These are phyloP conservation scores for Diplodia seriata DNA, from an alignment of 2,329 filamentous ascomycete genomes.

Conservation along the genomic window DNA sequence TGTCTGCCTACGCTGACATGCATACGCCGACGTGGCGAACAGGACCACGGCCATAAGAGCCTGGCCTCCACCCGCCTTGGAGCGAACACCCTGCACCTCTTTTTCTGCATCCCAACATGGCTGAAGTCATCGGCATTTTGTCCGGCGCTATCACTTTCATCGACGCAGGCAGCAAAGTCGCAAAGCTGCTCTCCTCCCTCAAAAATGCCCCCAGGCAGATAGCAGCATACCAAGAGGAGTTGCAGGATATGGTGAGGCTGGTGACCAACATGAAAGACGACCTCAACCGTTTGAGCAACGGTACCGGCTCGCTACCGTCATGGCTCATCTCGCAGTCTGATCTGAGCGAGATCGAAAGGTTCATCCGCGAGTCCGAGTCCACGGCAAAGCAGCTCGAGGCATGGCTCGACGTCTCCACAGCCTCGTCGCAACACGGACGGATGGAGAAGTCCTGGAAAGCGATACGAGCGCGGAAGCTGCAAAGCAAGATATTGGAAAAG, in stretches of 20 bases:
- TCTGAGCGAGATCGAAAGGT: neutral
- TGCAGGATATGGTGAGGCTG: neutral
- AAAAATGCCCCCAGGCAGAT: neutral
- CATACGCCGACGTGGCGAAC: neutral
- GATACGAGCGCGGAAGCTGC: neutral
- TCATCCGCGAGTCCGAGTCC: neutral
- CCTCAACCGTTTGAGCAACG: slow-evolving; percentile 4
- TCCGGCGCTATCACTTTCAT: neutral
- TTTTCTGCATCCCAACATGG: neutral
- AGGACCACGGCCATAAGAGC: neutral
- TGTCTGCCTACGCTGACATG: neutral
- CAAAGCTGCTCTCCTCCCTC: neutral
- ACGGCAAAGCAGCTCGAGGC: neutral
- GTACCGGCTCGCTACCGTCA: neutral
- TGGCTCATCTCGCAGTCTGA: neutral
- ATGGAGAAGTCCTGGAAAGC: neutral
- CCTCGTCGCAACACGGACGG: neutral
- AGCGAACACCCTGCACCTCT: neutral
- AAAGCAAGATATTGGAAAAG: neutral
- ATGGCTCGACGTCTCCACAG: neutral
- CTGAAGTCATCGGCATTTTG: neutral
- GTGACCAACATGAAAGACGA: neutral
- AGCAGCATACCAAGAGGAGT: neutral
- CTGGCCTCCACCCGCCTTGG: neutral
- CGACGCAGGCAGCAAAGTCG: neutral